Evolutionary conservation across 768 basidiomycete genomes (phyloP), one percentile per base, ranked within the genome.

Genomic region (Daedaleopsis nitida): DNA sequence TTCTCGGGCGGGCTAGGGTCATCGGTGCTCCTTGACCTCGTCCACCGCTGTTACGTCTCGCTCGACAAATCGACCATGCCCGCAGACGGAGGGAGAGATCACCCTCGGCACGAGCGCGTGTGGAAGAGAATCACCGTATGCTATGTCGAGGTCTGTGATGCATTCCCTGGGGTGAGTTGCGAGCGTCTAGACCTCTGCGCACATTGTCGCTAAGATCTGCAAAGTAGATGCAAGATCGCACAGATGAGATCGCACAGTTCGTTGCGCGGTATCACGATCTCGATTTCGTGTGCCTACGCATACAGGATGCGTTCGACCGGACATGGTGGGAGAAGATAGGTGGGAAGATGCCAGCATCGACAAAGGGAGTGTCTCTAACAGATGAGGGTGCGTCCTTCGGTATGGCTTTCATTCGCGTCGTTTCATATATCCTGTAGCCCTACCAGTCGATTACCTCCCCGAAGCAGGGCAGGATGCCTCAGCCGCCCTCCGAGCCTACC

Each of bases 1-100:
- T 84, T 87, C 60, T 92, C 91, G n/a, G 92, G 92, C 9, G 91
- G 92, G 2, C 77, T 91, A 1, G 87, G 89, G 5, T 91, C 92
- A 0, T 85, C 87, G 0, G 79, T 91, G 1, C 77, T 93, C 12
- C 77, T 92, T 16, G 87, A 93, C 69, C 75, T 92, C 21, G 78
- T 92, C 1, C 76, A 84, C 27, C 78, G 78, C 66, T 81, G 79
- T 19, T 83, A 88, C 57, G 66, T 73, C 2, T 67, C 66, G 6
- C 60, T 61, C 35, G 70, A 72, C 50, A 68, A 67, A 49, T 64
- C 62, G 52, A 69, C 59, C 27, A 65, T 68, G 53, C 71, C 74
- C 13, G 58, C 65, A 19, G 76, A 79, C 67, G 86, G 86, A 4
- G 88, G 90, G 19, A 83, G 77, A 53, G 78, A 85, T 56, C 89